Base-by-base conservation (phyloP, 2,329 filamentous ascomycete species). In the Ophiostoma perfectum region DNA sequence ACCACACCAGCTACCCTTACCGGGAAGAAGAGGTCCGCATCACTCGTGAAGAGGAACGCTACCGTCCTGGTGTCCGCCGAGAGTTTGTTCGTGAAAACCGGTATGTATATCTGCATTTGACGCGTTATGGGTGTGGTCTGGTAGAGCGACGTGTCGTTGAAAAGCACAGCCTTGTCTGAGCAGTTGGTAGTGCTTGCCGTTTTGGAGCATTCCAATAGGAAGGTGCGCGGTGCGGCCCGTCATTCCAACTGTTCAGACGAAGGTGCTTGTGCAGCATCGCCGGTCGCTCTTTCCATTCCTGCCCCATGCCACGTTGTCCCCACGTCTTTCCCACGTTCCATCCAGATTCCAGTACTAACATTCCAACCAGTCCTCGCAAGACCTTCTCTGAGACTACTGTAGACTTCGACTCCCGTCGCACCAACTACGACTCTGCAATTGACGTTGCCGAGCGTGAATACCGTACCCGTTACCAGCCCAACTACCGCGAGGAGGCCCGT, bases 1-100 rank as follows among this genome's bases (percentile, higher is more conserved):
- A 4, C 68, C 64, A 55, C 69, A 68, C 62, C 66, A 66, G 67
- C 68, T 71, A 70, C 85, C 79, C 82, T 81, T 78, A 81, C 85
- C 79, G 84, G 82, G 88, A 92, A 84, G 91, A 96, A 87, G 91
- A 96, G 85, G 87, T 96, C 83, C 85, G 81, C 77, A 90, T 90
- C 80, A 88, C 91, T 82, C 87, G 85, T 82, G 88, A 91, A 83
- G 88, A 91, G 83, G 88, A 93, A 81, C 86, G 82, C 80, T 83
- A 88, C 83, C 89, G 88, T 86, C 86, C 89, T 83, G 86, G 84
- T 79, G 83, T 82, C 81, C 82, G 82, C 77, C 81, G 83, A 73
- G 81, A 86, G 77, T 79, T 80, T 77, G 80, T 81, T 77, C 79
- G 78, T 73, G 81, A 87, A 76, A 81, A 86, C 78, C 82, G 81